Percentiles rank a stretch among this genome's conserved stretches.
These are phyloP conservation scores for Colletotrichum tropicale DNA, from an alignment of 2,329 filamentous ascomycete species.

Conservation along the genomic window DNA sequence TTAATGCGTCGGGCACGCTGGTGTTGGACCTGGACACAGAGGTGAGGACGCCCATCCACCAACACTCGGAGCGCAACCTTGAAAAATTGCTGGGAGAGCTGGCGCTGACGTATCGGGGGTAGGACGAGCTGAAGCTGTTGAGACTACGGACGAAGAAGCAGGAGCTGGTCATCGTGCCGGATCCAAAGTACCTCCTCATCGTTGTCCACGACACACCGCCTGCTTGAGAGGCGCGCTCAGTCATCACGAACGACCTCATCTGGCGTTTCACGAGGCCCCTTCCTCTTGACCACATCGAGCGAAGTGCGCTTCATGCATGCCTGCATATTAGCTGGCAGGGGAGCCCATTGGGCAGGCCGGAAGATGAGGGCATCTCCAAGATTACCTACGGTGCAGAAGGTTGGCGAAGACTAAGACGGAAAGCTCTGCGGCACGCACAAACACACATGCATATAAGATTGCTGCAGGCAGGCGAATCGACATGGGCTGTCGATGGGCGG, in stretches of 20 bases:
- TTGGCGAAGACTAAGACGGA: neutral
- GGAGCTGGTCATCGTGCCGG: constrained; percentile 83
- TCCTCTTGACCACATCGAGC: neutral
- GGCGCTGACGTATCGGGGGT: neutral
- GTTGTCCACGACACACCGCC: constrained; percentile 83
- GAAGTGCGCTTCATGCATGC: neutral
- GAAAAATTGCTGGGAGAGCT: neutral
- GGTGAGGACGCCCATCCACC: constrained; percentile 43
- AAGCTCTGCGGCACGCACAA: neutral
- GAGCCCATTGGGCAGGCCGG: neutral
- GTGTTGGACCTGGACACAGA: constrained; percentile 77
- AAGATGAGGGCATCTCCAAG: neutral
- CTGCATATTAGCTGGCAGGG: neutral
- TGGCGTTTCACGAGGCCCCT: neutral
- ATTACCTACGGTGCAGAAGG: neutral
- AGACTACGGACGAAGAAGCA: constrained; percentile 83
- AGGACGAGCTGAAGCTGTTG: constrained; percentile 80
- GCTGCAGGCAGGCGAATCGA: neutral
- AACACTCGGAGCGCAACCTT: neutral
- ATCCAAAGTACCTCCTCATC: constrained; percentile 78
- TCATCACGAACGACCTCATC: neutral
- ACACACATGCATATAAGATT: neutral
- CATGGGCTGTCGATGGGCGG: neutral
- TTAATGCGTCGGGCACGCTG: constrained; percentile 70
- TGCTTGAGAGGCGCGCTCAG: constrained; percentile 45